Conservation (phyloP, 768 basidiomycete genomes). For the Russula foetens region DNA sequence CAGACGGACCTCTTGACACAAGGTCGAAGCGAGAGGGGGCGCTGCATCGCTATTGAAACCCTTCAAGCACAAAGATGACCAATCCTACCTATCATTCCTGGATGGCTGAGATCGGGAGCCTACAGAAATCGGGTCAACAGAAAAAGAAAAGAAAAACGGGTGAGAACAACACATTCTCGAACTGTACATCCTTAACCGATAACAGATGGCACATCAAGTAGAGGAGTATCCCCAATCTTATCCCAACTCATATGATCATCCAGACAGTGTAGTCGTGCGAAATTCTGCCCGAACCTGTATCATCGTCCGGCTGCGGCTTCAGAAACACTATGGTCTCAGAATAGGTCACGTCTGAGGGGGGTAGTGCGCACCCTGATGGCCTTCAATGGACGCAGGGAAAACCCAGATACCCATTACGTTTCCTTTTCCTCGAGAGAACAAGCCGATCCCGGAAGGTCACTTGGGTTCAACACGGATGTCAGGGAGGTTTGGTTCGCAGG, state of each 20-base stretch:
- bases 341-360: constrained; percentile 6
- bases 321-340: constrained; percentile 20
- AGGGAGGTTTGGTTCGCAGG: constrained; percentile 20
- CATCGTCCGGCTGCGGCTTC: constrained; percentile 32
- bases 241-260: not conserved
- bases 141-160: too few species aligned
- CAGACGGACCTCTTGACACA: too few species aligned
- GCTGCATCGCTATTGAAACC: too few species aligned
- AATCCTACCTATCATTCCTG: too few species aligned
- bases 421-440: not conserved
- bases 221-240: too few species aligned
- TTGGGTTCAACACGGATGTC: not conserved
- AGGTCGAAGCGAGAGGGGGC: too few species aligned
- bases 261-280: constrained; percentile 52
- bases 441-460: too few species aligned
- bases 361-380: not conserved
- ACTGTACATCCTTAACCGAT: too few species aligned
- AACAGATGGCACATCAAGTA: not conserved
- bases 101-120: too few species aligned
- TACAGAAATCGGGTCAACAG: too few species aligned
- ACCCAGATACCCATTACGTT: not conserved
- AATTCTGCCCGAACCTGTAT: constrained; percentile 57
- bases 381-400: not conserved
- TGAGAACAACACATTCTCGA: too few species aligned
- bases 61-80: too few species aligned